Percentiles rank a stretch among this genome's conserved stretches.
Conservation (phyloP, 371 early-diverging fungal genomes). For the Mucor sp. region DNA sequence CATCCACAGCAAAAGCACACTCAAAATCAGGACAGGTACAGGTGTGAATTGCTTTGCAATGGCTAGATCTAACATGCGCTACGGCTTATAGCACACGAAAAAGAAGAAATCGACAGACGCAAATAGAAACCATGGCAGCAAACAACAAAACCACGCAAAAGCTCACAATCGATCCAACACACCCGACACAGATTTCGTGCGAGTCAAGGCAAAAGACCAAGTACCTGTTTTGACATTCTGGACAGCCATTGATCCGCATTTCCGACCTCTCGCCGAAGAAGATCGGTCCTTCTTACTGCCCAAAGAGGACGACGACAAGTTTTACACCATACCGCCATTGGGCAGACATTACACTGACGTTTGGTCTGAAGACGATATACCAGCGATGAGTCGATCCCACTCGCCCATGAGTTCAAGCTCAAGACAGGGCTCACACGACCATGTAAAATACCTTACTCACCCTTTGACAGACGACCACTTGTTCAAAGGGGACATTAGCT, state of each 20-base stretch:
- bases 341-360: conserved; percentile 77
- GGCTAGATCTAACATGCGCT: neutral
- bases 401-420: conserved; percentile 28
- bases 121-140: conserved; percentile 3
- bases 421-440: conserved; percentile 28
- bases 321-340: conserved; percentile 74
- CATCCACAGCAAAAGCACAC: conserved; percentile 16
- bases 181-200: conserved; percentile 39
- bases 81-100: conserved; percentile 5
- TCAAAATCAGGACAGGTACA: conserved; percentile 6
- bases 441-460: conserved; percentile 30
- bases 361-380: conserved; percentile 88
- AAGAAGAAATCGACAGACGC: conserved; percentile 18
- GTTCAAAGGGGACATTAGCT: conserved; percentile 56
- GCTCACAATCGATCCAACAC: conserved; percentile 5
- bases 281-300: conserved; percentile 73
- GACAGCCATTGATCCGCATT: conserved; percentile 82
- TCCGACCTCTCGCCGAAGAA: conserved; percentile 81
- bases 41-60: neutral
- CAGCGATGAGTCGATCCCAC: conserved; percentile 46
- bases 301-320: conserved; percentile 65
- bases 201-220: conserved; percentile 67
- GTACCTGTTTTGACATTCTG: conserved; percentile 83
- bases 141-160: conserved; percentile 7
- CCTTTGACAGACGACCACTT: conserved; percentile 56